A percentile compares a stretch with the other conserved stretches of the same genome.
Conservation (phyloP, 306 rosid species). For the Acmispon strigosus region DNA sequence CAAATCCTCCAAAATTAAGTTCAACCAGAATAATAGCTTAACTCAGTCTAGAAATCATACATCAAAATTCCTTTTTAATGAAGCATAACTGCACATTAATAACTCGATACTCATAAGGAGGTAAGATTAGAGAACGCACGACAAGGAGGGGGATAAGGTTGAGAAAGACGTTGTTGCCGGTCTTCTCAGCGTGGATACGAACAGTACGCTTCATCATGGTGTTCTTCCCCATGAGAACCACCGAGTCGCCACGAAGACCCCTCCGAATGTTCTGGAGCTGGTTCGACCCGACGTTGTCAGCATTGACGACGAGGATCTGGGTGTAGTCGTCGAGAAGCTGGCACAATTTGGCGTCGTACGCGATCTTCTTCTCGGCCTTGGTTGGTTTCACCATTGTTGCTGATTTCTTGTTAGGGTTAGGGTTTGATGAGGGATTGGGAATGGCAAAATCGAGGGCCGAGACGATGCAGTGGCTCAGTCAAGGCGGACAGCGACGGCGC, state of each 20-base stretch:
- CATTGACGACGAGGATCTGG: conserved; percentile 75
- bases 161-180: conserved; percentile 58
- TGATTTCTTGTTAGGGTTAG: background rate
- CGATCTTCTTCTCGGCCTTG: conserved; percentile 77
- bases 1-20: too few species aligned
- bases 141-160: conserved; percentile 80
- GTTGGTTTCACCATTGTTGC: conserved; percentile 50
- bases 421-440: background rate
- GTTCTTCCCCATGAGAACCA: conserved; percentile 92
- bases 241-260: conserved; percentile 82
- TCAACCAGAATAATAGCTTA: too few species aligned
- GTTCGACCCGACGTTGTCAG: conserved; percentile 86
- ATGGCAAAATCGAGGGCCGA: conserved; percentile 66
- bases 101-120: too few species aligned
- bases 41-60: too few species aligned
- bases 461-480: conserved; percentile 45
- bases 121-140: conserved; percentile 31
- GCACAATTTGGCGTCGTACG: conserved; percentile 73
- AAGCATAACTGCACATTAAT: too few species aligned
- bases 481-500: conserved; percentile 71
- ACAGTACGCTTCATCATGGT: conserved; percentile 96
- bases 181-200: conserved; percentile 60
- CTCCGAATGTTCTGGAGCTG: conserved; percentile 77
- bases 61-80: too few species aligned
- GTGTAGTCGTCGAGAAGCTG: conserved; percentile 56